These are phyloP conservation scores for Rhynchosporium graminicola DNA, from an alignment of 2,329 filamentous ascomycete genomes.

Conservation along the genomic window DNA sequence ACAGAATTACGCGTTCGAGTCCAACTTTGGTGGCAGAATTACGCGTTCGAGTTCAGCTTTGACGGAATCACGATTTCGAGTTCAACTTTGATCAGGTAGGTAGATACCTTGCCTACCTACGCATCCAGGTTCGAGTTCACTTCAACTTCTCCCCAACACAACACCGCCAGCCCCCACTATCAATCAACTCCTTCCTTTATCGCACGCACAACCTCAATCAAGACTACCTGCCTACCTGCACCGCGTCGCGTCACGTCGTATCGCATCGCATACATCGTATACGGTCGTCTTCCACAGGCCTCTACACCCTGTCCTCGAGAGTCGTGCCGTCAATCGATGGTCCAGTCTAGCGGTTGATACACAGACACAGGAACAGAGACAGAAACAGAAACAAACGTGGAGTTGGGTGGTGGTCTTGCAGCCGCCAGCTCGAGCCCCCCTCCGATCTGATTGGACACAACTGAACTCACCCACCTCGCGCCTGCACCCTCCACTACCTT, in stretches of 20 bases:
- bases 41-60: no score
- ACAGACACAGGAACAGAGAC: neutral
- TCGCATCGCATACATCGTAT: neutral
- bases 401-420: neutral
- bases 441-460: constrained; percentile 12
- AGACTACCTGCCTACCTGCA: neutral
- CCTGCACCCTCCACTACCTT: neutral
- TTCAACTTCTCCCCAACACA: neutral
- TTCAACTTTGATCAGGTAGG: no score
- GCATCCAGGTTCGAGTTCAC: neutral
- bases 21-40: no score
- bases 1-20: no score
- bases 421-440: constrained; percentile 2
- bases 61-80: no score
- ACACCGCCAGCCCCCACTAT: neutral
- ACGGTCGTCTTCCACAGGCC: neutral
- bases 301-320: neutral
- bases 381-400: neutral
- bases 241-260: neutral
- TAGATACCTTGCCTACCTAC: neutral
- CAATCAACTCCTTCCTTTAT: neutral
- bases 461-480: constrained; percentile 2
- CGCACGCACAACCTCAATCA: neutral
- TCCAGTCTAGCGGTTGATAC: constrained; percentile 3
- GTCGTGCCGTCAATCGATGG: constrained; percentile 1